Evolutionary conservation across 208 protist species (phyloP), one percentile per base, ranked within the genome.

Genomic region (Trypanosoma theileri): DNA sequence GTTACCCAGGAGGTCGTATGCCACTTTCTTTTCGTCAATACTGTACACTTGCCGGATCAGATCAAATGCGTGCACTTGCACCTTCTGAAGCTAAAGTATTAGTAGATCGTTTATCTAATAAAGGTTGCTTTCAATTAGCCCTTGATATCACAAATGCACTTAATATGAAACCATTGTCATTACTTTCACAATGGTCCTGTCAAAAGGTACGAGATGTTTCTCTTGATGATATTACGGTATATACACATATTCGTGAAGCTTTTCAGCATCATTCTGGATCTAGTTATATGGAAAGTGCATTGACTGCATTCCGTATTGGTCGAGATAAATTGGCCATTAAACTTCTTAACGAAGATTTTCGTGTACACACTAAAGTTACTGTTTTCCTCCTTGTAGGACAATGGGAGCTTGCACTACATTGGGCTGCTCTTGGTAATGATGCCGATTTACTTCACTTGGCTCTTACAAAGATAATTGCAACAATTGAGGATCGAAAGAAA

Each of bases 271-370:
- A 73, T 50, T 55, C 75, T 0, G 62, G 50, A 7, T 69, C 71
- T 10, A 81, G 77, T 62, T 85, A 74, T 63, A 28, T 85, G 12
- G 79, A 82, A n/a, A 51, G 72, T 10, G 75, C 82, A n/a, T 50
- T 66, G n/a, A 51, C 62, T 17, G 82, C 82, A 22, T 56, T 77
- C 26, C 52, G 14, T 10, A 51, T 59, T 8, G 72, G 76, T 26
- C 68, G 76, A 16, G 6, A 55, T 0, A 60, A 60, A 19, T 64
- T 88, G 44, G 78, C 79, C 6, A 60, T 83, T 7, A 65, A 58
- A 3, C 71, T 88, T 48, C 76, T 88, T 19, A 71, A 77, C 45
- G 73, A 76, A 17, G 82, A 88, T 65, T 57, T 71, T 48, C 73
- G 66, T 41, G 53, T 60, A 26, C 65, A 71, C 57, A 45, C 50